Evolutionary conservation across 352 stramenopile species (phyloP), one percentile per base, ranked within the genome.

Genomic region (Pythium dissimile): DNA sequence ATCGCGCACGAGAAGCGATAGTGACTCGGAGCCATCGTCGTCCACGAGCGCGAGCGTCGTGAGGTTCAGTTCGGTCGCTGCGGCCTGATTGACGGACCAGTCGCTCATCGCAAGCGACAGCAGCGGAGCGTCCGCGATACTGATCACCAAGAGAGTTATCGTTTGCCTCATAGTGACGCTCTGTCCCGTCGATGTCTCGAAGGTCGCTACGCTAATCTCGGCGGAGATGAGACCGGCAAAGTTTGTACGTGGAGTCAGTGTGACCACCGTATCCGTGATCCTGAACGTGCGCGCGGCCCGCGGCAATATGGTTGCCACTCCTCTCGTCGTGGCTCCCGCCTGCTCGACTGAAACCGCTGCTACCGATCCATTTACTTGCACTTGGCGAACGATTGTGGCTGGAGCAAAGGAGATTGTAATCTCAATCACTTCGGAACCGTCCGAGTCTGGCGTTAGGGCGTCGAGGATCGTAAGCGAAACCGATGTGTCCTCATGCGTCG

Each of bases 391-490:
- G 13, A 71, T 60, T 26, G 61, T 73, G 12, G 49, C 23, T 2
- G 74, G 68, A 21, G 77, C 58, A 30, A 80, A 67, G 11, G 35
- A 50, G 8, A 71, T 59, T 2, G 54, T 54, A 10, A 83, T 41
- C 44, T 87, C 73, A 24, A 87, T 72, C 5, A 68, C 57, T 50
- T 84, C 74, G 0, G 77, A 87, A 15, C 72, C 74, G 38, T 83
- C 77, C 9, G 21, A 30, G 21, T 87, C 77, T 0, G 76, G 59
- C 1, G 76, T 81, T 0, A 59, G 63, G 0, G 67, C 77, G 10
- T 73, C 64, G 4, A 73, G 13, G 7, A 87, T 72, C 24, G 32
- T 59, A 27, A 87, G 69, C 8, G 48, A 48, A 5, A 20, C 64
- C n/a, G 30, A n/a, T 0, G 64, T 53, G 23, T 87, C 74, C 43